phyloP scores from a whole-genome alignment of 441 rosid species.

The Melastoma candidum region DNA sequence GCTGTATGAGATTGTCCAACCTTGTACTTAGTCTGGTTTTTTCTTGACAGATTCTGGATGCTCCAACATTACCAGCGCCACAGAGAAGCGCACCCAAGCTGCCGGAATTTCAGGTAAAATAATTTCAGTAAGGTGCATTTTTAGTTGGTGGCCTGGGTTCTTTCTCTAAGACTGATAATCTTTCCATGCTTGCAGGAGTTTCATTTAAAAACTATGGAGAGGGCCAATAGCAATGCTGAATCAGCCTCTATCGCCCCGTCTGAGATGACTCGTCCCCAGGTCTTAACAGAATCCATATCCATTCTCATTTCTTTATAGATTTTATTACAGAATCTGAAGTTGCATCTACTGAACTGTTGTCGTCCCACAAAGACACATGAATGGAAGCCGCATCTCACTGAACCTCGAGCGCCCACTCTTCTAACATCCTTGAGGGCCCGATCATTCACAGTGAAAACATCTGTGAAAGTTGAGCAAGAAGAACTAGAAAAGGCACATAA shows the following conservation, averaged over 20 bases:
- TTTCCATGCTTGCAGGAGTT: constrained; percentile 52
- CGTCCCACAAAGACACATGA: constrained; percentile 34
- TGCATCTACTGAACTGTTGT: neutral
- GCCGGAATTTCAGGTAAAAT: constrained; percentile 72
- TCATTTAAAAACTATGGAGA: constrained; percentile 68
- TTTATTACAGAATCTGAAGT: neutral
- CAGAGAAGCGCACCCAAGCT: constrained; percentile 67
- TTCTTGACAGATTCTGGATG: constrained; percentile 57
- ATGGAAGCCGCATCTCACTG: constrained; percentile 57
- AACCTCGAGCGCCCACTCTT: constrained; percentile 72
- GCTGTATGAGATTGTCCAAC: neutral
- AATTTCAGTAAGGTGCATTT: constrained; percentile 2
- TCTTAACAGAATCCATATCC: constrained; percentile 11
- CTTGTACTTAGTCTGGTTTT: neutral
- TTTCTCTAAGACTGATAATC: constrained; percentile 1
- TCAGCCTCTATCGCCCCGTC: constrained; percentile 73
- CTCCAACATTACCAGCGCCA: constrained; percentile 48
- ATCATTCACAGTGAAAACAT: constrained; percentile 63
- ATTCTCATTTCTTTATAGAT: neutral
- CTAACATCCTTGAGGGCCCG: constrained; percentile 86
- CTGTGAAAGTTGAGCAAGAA: constrained; percentile 74
- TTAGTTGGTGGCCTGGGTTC: neutral
- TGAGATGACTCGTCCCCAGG: constrained; percentile 58
- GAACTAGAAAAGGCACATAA: constrained; percentile 84
- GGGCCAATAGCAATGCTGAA: constrained; percentile 73